Evolutionary conservation across 768 basidiomycete genomes (phyloP).

Genomic region (Hygrocybe coccinea): DNA sequence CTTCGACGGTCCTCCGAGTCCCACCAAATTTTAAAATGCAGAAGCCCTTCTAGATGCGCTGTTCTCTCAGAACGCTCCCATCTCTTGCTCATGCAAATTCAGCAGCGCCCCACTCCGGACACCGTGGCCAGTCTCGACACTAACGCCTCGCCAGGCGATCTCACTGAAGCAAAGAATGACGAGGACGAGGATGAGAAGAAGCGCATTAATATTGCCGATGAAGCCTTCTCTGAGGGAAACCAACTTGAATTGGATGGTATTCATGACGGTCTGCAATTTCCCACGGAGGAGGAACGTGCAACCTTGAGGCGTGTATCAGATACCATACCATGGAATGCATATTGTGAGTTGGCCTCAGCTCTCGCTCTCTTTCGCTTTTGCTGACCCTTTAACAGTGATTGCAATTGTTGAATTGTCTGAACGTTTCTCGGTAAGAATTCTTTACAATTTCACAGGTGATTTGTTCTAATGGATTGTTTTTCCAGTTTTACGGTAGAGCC

Average conservation of each 20-base stretch:
- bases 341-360: conserved; percentile 32
- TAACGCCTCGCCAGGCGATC: conserved; percentile 7
- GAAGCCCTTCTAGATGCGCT: too few relatives aligned
- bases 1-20: too few relatives aligned
- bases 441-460: background rate
- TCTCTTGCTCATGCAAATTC: too few relatives aligned
- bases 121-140: conserved; percentile 11
- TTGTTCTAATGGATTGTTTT: background rate
- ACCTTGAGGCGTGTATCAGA: conserved; percentile 62
- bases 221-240: background rate
- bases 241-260: conserved; percentile 26
- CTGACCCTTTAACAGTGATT: conserved; percentile 37
- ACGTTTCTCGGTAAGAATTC: conserved; percentile 56
- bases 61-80: too few relatives aligned
- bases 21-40: too few relatives aligned
- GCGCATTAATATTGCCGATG: background rate
- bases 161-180: conserved; percentile 2
- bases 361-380: background rate
- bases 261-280: conserved; percentile 56
- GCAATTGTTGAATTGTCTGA: conserved; percentile 66
- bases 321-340: conserved; percentile 52
- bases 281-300: conserved; percentile 54
- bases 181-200: conserved; percentile 8
- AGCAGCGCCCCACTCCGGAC: conserved; percentile 1
- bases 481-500: conserved; percentile 37